These are phyloP conservation scores for Evernia prunastri DNA, from an alignment of 495 filamentous ascomycete species.

Conservation along the genomic window DNA sequence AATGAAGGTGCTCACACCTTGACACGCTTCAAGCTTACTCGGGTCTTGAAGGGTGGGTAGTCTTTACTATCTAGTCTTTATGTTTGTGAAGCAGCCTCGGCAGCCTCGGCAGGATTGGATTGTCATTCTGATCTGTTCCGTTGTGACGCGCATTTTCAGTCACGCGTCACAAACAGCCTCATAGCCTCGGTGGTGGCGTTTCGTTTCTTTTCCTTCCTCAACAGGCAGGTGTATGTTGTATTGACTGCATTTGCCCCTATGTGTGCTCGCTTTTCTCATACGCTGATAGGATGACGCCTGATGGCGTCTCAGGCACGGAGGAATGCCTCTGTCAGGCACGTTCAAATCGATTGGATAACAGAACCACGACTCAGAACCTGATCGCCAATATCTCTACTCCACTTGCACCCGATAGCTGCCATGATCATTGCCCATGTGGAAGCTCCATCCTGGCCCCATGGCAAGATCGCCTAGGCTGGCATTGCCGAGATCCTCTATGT, in stretches of 20 bases:
- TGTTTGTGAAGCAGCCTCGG: too few relatives aligned
- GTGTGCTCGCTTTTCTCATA: neutral
- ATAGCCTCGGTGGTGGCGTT: neutral
- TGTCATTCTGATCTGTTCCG: neutral
- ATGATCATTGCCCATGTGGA: neutral
- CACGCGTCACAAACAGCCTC: neutral
- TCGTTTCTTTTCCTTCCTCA: neutral
- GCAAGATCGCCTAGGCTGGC: neutral
- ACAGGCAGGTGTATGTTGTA: neutral
- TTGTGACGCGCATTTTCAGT: neutral
- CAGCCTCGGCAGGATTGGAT: too few relatives aligned
- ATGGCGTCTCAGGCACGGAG: slow-evolving; percentile 6
- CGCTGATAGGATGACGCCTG: neutral
- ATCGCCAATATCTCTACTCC: neutral
- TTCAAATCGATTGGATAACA: neutral
- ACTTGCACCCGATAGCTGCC: neutral
- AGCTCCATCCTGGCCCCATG: neutral
- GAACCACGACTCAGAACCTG: neutral
- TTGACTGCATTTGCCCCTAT: too few relatives aligned
- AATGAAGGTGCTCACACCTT: too few relatives aligned
- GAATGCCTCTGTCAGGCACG: slow-evolving; percentile 3
- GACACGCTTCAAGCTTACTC: too few relatives aligned
- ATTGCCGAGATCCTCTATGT: neutral
- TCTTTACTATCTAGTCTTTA: too few relatives aligned
- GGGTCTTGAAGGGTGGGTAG: too few relatives aligned